Percentiles rank a stretch among this genome's conserved stretches.
These are phyloP conservation scores for Eucalyptus sp. DNA, from an alignment of 345 rosid species.

Conservation along the genomic window DNA sequence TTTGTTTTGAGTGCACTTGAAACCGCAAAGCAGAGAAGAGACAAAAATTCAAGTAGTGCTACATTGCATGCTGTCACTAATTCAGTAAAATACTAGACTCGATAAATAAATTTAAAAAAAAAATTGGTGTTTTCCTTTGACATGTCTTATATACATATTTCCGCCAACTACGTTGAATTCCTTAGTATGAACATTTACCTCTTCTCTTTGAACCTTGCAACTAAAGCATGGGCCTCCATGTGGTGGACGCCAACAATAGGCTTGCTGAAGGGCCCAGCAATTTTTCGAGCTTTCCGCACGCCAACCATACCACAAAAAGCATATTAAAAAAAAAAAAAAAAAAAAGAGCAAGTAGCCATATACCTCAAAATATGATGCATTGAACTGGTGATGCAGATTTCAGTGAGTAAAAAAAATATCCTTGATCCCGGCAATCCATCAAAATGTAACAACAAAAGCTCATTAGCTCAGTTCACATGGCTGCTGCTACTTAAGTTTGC, in stretches of 20 bases:
- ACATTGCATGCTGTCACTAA: neutral
- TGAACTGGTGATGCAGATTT: neutral
- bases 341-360: neutral
- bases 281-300: constrained; percentile 69
- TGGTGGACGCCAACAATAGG: constrained; percentile 73
- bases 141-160: neutral
- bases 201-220: constrained; percentile 43
- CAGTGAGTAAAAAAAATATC: neutral
- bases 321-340: neutral
- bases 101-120: no score
- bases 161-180: neutral
- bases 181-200: neutral
- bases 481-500: neutral
- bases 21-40: neutral
- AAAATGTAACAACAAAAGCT: neutral
- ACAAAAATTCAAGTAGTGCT: neutral
- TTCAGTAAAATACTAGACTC: neutral
- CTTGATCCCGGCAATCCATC: neutral
- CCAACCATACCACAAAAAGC: constrained; percentile 37
- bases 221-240: constrained; percentile 92
- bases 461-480: fast-evolving
- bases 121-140: neutral
- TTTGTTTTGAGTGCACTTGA: neutral
- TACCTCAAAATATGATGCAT: neutral
- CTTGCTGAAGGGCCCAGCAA: constrained; percentile 55